Percentiles rank a stretch among this genome's conserved stretches.
phyloP scores from a whole-genome alignment of 2,329 filamentous ascomycete genomes.

The Epichloe bromicola region DNA sequence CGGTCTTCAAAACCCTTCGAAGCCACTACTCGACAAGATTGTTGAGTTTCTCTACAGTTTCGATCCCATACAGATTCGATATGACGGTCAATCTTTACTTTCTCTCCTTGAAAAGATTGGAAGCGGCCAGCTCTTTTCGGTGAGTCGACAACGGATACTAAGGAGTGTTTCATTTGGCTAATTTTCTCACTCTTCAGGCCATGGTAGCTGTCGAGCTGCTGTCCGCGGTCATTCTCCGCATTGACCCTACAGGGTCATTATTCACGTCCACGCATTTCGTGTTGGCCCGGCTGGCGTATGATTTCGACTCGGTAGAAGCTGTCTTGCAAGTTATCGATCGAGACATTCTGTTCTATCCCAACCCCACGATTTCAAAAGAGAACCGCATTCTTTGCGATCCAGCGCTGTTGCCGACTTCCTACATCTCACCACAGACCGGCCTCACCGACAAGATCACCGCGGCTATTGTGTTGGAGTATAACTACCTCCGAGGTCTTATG shows the following conservation, averaged over 20 bases:
- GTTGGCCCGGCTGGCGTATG: constrained; percentile 46
- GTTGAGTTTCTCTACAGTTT: constrained; percentile 34
- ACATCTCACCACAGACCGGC: constrained; percentile 45
- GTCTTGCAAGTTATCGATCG: constrained; percentile 51
- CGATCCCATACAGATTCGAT: constrained; percentile 39
- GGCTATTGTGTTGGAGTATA: constrained; percentile 51
- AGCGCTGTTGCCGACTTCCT: constrained; percentile 34
- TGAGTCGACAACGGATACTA: constrained; percentile 15
- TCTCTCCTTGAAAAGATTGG: constrained; percentile 29
- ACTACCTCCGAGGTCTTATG: constrained; percentile 49
- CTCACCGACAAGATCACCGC: constrained; percentile 42
- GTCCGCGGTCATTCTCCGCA: constrained; percentile 42
- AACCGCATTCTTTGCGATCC: constrained; percentile 32
- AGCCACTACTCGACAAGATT: constrained; percentile 26
- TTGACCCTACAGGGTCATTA: constrained; percentile 54
- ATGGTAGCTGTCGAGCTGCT: constrained; percentile 32
- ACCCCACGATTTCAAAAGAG: constrained; percentile 23
- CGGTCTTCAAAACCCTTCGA: constrained; percentile 18
- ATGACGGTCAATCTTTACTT: constrained; percentile 31
- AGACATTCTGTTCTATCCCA: constrained; percentile 53
- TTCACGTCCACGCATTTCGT: constrained; percentile 52
- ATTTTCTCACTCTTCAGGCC: constrained; percentile 21
- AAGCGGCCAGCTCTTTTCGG: constrained; percentile 27
- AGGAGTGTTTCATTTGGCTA: not conserved
- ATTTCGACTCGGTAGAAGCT: constrained; percentile 36